Base-by-base conservation (phyloP, 1,284 basidiomycete species). In the Vanrija pseudolonga region DNA sequence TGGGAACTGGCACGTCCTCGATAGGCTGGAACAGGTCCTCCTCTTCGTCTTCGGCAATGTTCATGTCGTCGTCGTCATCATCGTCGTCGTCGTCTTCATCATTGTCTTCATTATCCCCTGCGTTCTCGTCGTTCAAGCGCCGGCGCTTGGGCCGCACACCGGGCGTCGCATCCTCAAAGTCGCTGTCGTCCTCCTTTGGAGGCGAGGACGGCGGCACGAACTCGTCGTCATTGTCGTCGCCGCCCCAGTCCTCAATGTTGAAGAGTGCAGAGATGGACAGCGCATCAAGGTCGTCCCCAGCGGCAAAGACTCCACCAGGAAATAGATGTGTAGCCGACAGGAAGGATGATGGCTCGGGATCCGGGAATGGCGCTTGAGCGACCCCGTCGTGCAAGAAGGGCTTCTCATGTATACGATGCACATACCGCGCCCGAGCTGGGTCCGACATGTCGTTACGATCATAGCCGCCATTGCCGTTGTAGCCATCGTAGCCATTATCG, bases 31-130 rank as follows among this genome's bases (percentile, higher is more conserved):
- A 70, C 17, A 70, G 55, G 56, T 70, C 66, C 44, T 70, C 68
- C 36, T 67, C 66, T 26, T 66, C 65, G 12, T 53, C 51, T 81
- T 94, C 90, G 64, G 85, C 54, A 8, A 26, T 47, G 15, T 15
- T 18, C 5, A 39, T 17, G 3, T 22, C 22, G 26, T 45, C 37
- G 3, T 45, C 54, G 8, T 50, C 51, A 14, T 24, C 47, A 7
- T 9, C 54, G 14, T 37, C 51, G 9, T 15, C 23, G 9, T 45
- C 20, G 6, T 22, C n/a, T 19, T 45, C 24, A 1, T 45, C 37
- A 26, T 41, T 28, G 9, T 26, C 48, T 6, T 12, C 15, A 15
- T 40, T 49, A 23, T 50, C 51, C 1, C 46, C 43, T 6, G 28
- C 39, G 9, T 15, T 36, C 24, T 28, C 18, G 17, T 15, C 41